Conservation (phyloP, 1,284 basidiomycete genomes). For the Moesziomyces parantarcticus region DNA sequence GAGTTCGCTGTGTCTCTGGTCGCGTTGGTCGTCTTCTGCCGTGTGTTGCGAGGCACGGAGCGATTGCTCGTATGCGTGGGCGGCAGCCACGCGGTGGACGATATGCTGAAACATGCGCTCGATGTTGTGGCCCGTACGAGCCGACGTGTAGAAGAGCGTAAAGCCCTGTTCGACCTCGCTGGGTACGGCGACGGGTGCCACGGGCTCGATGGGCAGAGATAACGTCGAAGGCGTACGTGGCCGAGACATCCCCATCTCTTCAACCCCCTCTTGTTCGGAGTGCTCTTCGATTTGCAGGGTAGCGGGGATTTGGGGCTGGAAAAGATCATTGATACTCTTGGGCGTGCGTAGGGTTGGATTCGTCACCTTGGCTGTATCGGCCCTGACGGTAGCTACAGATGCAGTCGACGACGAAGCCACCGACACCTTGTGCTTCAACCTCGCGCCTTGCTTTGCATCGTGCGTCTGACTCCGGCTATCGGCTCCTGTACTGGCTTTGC, state of each 20-base stretch:
- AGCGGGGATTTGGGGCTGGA: constrained; percentile 2
- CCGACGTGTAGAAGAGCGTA: constrained; percentile 58
- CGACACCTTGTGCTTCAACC: constrained; percentile 10
- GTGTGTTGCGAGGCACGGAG: neutral
- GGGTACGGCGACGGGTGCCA: neutral
- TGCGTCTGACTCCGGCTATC: neutral
- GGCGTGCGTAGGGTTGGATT: constrained; percentile 17
- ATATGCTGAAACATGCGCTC: constrained; percentile 55
- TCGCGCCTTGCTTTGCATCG: neutral
- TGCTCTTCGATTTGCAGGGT: constrained; percentile 1
- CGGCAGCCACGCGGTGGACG: constrained; percentile 27
- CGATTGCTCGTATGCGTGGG: constrained; percentile 19
- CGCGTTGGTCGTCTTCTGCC: constrained; percentile 2
- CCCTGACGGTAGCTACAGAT: constrained; percentile 14
- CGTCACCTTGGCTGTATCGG: neutral
- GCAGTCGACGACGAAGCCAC: constrained; percentile 18
- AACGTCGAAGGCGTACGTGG: constrained; percentile 17
- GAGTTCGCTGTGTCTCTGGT: constrained; percentile 12
- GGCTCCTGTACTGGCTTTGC: neutral
- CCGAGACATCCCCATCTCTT: constrained; percentile 3
- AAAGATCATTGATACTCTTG: constrained; percentile 40
- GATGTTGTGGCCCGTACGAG: constrained; percentile 48
- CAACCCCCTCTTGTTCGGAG: constrained; percentile 7
- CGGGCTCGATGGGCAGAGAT: constrained; percentile 9
- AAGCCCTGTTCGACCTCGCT: constrained; percentile 49